Evolutionary conservation across 208 protist genomes (phyloP).

Genomic region (Jaenimonas drosophilae): DNA sequence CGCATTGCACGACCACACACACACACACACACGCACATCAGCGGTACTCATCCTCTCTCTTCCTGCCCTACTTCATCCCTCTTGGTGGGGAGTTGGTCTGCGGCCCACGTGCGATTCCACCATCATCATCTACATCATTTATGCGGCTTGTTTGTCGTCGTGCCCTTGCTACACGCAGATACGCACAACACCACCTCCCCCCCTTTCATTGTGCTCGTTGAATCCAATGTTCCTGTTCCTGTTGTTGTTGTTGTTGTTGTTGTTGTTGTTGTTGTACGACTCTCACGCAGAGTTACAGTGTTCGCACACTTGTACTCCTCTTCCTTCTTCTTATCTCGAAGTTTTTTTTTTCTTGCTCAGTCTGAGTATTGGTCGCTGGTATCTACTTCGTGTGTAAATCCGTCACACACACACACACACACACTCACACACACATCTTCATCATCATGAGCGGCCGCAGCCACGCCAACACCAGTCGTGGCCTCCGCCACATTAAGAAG

Average conservation of each 20-base stretch:
- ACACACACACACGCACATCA: too few relatives aligned
- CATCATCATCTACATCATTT: too few relatives aligned
- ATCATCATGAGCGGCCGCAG: conserved; percentile 1
- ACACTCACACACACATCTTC: neutral
- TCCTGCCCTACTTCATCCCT: too few relatives aligned
- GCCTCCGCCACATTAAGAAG: conserved; percentile 29
- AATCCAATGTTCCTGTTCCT: conserved; percentile 4
- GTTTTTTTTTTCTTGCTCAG: neutral
- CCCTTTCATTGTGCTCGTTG: neutral
- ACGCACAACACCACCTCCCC: too few relatives aligned
- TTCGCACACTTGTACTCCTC: neutral
- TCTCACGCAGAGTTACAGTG: neutral
- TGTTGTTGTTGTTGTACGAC: conserved; percentile 6
- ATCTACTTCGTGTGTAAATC: neutral
- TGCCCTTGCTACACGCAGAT: too few relatives aligned
- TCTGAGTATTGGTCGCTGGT: too few relatives aligned
- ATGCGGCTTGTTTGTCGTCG: too few relatives aligned
- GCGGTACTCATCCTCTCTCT: too few relatives aligned
- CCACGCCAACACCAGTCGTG: conserved; percentile 28
- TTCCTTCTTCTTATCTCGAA: neutral
- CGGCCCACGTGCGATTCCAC: too few relatives aligned
- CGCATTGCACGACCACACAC: too few relatives aligned
- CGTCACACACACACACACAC: neutral
- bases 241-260: conserved; percentile 8
- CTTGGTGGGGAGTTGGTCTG: too few relatives aligned